Evolutionary conservation across 2,329 filamentous ascomycete genomes (phyloP).

Genomic region (Fusarium paranaense): DNA sequence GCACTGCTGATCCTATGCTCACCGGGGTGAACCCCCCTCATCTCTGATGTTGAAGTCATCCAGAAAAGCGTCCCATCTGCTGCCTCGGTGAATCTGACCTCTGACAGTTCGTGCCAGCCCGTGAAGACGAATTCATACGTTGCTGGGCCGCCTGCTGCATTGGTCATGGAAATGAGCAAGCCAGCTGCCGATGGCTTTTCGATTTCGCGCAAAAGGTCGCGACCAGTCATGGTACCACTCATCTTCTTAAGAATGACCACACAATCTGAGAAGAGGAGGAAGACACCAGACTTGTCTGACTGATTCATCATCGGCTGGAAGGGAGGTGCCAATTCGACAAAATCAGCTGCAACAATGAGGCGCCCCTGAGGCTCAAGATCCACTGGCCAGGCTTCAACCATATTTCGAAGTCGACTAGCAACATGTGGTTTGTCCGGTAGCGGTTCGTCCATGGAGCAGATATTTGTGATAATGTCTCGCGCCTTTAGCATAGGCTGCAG

Average conservation of each 20-base stretch:
- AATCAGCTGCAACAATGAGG: slow-evolving; percentile 84
- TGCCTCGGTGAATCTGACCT: slow-evolving; percentile 80
- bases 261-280: slow-evolving; percentile 87
- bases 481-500: slow-evolving; percentile 86
- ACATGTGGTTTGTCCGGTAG: slow-evolving; percentile 78
- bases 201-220: slow-evolving; percentile 84
- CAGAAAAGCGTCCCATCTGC: slow-evolving; percentile 73
- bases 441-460: slow-evolving; percentile 89
- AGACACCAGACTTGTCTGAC: slow-evolving; percentile 71
- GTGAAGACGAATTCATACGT: slow-evolving; percentile 80
- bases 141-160: slow-evolving; percentile 69
- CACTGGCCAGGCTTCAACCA: slow-evolving; percentile 82
- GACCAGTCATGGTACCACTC: slow-evolving; percentile 72
- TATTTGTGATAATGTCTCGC: slow-evolving; percentile 93
- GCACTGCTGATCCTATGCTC: slow-evolving; percentile 56
- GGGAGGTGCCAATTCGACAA: slow-evolving; percentile 80
- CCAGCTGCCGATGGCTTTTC: slow-evolving; percentile 80
- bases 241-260: slow-evolving; percentile 82
- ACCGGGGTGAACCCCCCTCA: slow-evolving; percentile 66
- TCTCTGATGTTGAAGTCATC: slow-evolving; percentile 73
- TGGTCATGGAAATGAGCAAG: slow-evolving; percentile 72
- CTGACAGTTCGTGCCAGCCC: slow-evolving; percentile 76
- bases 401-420: slow-evolving; percentile 77
- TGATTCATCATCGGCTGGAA: slow-evolving; percentile 62
- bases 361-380: slow-evolving; percentile 80